phyloP scores from a whole-genome alignment of 805 yeast species.

The Yarrowia phangngaensis region DNA sequence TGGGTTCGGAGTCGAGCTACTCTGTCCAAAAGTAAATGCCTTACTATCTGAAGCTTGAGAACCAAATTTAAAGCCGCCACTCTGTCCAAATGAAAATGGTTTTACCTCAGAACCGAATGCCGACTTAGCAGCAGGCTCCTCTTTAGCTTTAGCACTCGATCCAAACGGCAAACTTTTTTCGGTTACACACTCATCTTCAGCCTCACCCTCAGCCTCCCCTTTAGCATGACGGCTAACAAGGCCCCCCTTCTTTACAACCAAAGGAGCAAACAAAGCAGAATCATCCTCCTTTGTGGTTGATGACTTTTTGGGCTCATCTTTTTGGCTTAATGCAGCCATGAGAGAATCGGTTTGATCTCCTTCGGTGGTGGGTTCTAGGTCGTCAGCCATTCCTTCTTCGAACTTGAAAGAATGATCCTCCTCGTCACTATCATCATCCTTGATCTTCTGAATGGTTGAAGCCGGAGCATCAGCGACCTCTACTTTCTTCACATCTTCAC shows the following conservation, averaged over 20 bases:
- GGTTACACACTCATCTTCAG: background rate
- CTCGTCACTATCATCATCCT: conserved; percentile 16
- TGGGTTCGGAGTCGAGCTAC: background rate
- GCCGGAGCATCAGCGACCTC: background rate
- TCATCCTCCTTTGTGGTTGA: background rate
- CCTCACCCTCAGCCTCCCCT: conserved; percentile 18
- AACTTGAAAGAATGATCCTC: conserved; percentile 12
- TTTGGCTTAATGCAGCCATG: background rate
- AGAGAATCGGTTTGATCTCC: conserved; percentile 3
- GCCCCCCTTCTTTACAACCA: conserved; percentile 10
- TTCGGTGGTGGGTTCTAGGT: conserved; percentile 19
- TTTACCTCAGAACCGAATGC: background rate
- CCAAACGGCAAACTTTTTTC: too few species aligned
- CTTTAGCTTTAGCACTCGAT: too few species aligned
- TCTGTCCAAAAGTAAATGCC: background rate
- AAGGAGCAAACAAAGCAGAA: conserved; percentile 1
- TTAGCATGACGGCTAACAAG: conserved; percentile 24
- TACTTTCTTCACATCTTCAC: background rate
- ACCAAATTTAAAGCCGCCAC: too few species aligned
- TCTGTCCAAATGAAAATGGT: conserved; percentile 5
- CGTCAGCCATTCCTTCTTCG: conserved; percentile 17
- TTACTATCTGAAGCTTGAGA: conserved; percentile 4
- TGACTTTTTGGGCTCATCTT: background rate
- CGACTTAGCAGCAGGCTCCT: background rate
- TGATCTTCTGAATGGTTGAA: background rate